Evolutionary conservation across 768 basidiomycete species (phyloP), one percentile per base, ranked within the genome.

Genomic region (Trametes elegans): DNA sequence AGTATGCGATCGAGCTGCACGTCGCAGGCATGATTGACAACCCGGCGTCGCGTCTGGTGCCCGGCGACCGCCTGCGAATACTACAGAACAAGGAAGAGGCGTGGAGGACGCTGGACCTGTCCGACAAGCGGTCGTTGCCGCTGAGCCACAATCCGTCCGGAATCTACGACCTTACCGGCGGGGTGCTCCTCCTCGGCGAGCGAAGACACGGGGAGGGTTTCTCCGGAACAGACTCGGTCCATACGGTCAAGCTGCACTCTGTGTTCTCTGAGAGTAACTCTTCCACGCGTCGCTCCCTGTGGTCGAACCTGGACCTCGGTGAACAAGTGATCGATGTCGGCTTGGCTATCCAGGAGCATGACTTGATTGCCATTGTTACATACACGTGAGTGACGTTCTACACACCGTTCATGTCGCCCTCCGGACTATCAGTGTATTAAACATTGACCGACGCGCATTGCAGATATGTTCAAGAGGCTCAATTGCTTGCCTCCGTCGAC

Each of bases 161-260:
- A 9, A 66, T 66, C 7, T 66, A 66, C 51, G 65, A 66, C 43
- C 56, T 66, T n/a, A 64, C 64, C 21, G 58, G 58, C 14, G 65
- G 64, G 7, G 47, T 62, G 7, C 51, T 64, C 23, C 54, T 66
- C 26, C 56, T 66, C 16, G 65, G 65, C 4, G 62, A 63, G 45
- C 41, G 57, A 8, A 48, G 40, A 28, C 18, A 16, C 29, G 21
- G 18, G 13, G 47, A 44, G 21, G 21, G 36, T 39, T 24, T 40
- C 42, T n/a, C 32, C 4, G 55, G 54, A 18, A 62, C 61, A 10
- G 58, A 62, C 26, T 47, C 43, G 11, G 43, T 57, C 1, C 51
- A 52, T 27, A 49, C 38, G 6, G 29, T 62, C 14, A 14, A 31
- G 14, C 36, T 62, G 4, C 49, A 53, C 23, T 45, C 49, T 9